Evolutionary conservation across 495 filamentous ascomycete species (phyloP).

Genomic region (Xylaria curta): DNA sequence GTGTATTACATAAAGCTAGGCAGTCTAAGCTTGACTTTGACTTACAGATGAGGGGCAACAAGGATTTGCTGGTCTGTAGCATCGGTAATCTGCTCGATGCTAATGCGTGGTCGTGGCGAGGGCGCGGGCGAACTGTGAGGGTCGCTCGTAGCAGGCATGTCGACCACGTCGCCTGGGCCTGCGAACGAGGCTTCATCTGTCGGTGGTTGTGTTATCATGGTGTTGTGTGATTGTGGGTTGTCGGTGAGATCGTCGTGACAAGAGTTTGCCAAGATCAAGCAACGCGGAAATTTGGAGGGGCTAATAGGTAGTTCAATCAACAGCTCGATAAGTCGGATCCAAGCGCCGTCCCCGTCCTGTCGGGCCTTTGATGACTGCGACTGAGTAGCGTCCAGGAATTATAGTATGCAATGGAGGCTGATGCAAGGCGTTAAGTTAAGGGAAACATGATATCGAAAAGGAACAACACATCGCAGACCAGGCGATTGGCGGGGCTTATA

Average conservation of each 20-base stretch:
- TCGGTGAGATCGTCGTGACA: neutral
- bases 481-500: slow-evolving; percentile 12
- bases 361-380: neutral
- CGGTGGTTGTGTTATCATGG: slow-evolving; percentile 29
- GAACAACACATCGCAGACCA: neutral
- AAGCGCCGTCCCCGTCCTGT: slow-evolving; percentile 1
- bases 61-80: slow-evolving; percentile 30
- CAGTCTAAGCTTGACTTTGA: slow-evolving; percentile 31
- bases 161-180: slow-evolving; percentile 15
- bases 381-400: neutral
- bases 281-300: slow-evolving; percentile 3
- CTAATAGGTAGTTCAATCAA: neutral
- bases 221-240: slow-evolving; percentile 10
- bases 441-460: slow-evolving; percentile 3
- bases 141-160: slow-evolving; percentile 22
- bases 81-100: slow-evolving; percentile 43
- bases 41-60: slow-evolving; percentile 41
- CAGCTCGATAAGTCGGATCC: slow-evolving; percentile 7
- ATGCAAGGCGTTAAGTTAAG: neutral
- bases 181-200: slow-evolving; percentile 23
- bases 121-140: slow-evolving; percentile 24
- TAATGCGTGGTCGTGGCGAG: slow-evolving; percentile 47
- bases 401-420: neutral
- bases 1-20: slow-evolving; percentile 8
- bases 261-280: slow-evolving; percentile 6